Evolutionary conservation across 768 basidiomycete species (phyloP).

Genomic region (Lactifluus pinguis): DNA sequence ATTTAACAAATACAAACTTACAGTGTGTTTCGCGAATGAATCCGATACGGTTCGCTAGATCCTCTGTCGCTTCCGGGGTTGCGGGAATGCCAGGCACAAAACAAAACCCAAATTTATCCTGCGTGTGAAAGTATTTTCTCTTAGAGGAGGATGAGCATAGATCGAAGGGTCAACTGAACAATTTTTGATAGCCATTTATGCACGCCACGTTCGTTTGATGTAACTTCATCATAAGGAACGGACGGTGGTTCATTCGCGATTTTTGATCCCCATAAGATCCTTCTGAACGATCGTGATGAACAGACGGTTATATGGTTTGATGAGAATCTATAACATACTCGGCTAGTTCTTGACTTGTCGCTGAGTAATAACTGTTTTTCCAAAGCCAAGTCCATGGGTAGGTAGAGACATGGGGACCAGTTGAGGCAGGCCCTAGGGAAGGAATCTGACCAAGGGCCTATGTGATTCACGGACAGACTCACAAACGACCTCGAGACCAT

Average conservation of each 20-base stretch:
- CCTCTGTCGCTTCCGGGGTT: conserved; percentile 78
- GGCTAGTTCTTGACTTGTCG: conserved; percentile 17
- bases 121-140: not conserved
- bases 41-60: conserved; percentile 63
- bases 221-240: conserved; percentile 62
- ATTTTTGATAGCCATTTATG: conserved; percentile 76
- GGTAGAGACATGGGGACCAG: conserved; percentile 60
- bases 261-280: conserved; percentile 72
- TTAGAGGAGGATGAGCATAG: not conserved
- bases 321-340: conserved; percentile 36
- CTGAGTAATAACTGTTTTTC: conserved; percentile 72
- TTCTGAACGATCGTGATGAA: conserved; percentile 31
- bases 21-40: conserved; percentile 86
- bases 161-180: conserved; percentile 34
- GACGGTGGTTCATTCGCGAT: conserved; percentile 70
- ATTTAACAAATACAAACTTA: conserved; percentile 23
- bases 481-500: conserved; percentile 75
- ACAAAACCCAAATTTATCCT: conserved; percentile 87
- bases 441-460: not conserved
- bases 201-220: conserved; percentile 56
- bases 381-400: conserved; percentile 87
- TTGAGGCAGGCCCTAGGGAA: conserved; percentile 40
- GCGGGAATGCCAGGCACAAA: conserved; percentile 75
- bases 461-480: conserved; percentile 20
- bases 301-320: not conserved